Evolutionary conservation across 2,329 filamentous ascomycete species (phyloP), one percentile per base, ranked within the genome.

Genomic region (Harringtonia lauricola): DNA sequence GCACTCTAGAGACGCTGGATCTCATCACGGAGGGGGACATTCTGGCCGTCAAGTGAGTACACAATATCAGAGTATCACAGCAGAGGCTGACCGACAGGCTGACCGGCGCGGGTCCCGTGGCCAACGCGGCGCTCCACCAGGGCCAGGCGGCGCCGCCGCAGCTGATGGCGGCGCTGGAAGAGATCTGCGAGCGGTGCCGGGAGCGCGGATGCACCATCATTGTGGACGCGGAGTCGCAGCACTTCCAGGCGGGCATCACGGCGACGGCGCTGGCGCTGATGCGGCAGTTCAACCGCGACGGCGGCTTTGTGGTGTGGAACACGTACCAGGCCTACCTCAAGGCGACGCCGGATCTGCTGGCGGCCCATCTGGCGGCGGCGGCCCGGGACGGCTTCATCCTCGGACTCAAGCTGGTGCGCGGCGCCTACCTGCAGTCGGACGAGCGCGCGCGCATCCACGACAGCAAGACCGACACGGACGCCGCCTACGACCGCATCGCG

Each of bases 161-260:
- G 8, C 79, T 95, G 55, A 70, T 74, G 42, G 63, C 72, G 14
- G 82, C 84, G 14, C 85, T 94, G 49, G 75, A 85, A 51, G 69
- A 76, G 39, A 81, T 94, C 50, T 94, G 87, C 63, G 67, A 79
- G 38, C 73, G 83, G 15, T 87, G 87, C 0, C 71, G 76, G 2
- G 66, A 74, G 31, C 78, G 81, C 41, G 77, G 81, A 19, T 77
- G 94, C 3, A 73, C 77, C 3, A 71, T 95, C 1, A 74, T 94
- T 2, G 86, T 94, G 49, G 86, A 94, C 50, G 89, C 87, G 2
- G 89, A 95, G 63, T 86, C 94, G 60, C 79, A 81, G 45, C 72
- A 76, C 44, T 73, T 92, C 24, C 86, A 94, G 63, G 66, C 73
- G 7, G 86, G 86, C 8, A 90, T 94, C 48, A 82, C 90, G 57